Percentiles rank a stretch among this genome's conserved stretches.
These are phyloP conservation scores for Penicillium sp. DNA, from an alignment of 2,329 filamentous ascomycete species.

Conservation along the genomic window DNA sequence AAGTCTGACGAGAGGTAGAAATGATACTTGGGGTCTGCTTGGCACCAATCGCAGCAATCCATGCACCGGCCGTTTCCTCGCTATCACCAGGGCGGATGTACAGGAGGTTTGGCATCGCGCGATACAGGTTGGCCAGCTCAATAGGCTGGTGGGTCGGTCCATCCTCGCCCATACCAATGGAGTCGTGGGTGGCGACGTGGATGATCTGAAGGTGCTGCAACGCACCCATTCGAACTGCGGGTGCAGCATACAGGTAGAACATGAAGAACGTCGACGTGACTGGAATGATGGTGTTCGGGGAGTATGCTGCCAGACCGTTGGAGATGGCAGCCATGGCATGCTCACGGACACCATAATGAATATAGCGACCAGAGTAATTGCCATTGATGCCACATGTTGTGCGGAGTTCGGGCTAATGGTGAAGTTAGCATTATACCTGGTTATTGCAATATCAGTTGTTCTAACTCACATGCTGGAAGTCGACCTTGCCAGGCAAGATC, in stretches of 20 bases:
- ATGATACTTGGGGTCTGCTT: constrained; percentile 44
- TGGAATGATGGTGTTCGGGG: constrained; percentile 55
- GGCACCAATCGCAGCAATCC: constrained; percentile 40
- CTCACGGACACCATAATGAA: constrained; percentile 61
- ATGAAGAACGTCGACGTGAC: constrained; percentile 62
- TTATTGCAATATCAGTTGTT: not conserved
- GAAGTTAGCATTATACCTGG: constrained; percentile 4
- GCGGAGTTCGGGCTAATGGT: constrained; percentile 25
- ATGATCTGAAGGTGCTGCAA: constrained; percentile 56
- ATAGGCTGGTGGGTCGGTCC: constrained; percentile 64
- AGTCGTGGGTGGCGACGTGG: constrained; percentile 62
- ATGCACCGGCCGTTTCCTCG: constrained; percentile 53
- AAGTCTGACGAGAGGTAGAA: constrained; percentile 43
- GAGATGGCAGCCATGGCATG: constrained; percentile 73
- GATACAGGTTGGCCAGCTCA: constrained; percentile 55
- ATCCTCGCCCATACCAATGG: constrained; percentile 58
- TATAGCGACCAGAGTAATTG: constrained; percentile 48
- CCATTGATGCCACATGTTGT: constrained; percentile 45
- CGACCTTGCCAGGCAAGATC: constrained; percentile 52
- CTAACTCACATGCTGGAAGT: constrained; percentile 49
- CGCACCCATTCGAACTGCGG: constrained; percentile 60
- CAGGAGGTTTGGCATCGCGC: constrained; percentile 61
- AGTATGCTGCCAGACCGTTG: constrained; percentile 65
- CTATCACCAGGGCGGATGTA: constrained; percentile 60
- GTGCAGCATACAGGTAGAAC: constrained; percentile 59